A percentile compares a stretch with the other conserved stretches of the same genome.
phyloP scores from a whole-genome alignment of 192 early-diverging fungal genomes.

The Backusella mclennaniae region DNA sequence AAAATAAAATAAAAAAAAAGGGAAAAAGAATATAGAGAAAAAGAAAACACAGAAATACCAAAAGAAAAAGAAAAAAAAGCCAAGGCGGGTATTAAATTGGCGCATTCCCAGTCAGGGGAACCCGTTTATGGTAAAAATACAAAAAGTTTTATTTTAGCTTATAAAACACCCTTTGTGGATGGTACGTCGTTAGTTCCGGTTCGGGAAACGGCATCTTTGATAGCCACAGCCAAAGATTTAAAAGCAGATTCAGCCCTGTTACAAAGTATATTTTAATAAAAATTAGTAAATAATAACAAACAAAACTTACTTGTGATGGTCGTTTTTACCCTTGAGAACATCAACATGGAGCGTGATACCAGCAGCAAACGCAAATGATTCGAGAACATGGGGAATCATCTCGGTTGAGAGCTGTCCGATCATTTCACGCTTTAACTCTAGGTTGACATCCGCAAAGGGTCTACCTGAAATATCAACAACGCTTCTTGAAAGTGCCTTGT shows the following conservation, averaged over 20 bases:
- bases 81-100: neutral
- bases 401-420: conserved; percentile 90
- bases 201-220: conserved; percentile 80
- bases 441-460: conserved; percentile 76
- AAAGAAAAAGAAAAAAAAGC: neutral
- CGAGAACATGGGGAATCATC: conserved; percentile 98
- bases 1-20: neutral
- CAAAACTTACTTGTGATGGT: conserved; percentile 84
- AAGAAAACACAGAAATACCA: neutral
- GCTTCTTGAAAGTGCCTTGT: conserved; percentile 82
- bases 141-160: conserved; percentile 21
- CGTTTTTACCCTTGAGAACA: conserved; percentile 90
- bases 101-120: neutral
- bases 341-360: conserved; percentile 97
- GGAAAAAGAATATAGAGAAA: neutral
- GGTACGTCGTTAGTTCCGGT: conserved; percentile 89
- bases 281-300: neutral
- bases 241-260: conserved; percentile 91
- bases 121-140: neutral
- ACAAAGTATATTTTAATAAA: neutral
- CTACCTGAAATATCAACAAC: conserved; percentile 98
- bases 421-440: conserved; percentile 90
- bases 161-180: conserved; percentile 91
- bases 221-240: conserved; percentile 95
- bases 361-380: conserved; percentile 89